Conservation (phyloP, 2,329 filamentous ascomycete genomes). For the Sordariomycetes sp. region DNA sequence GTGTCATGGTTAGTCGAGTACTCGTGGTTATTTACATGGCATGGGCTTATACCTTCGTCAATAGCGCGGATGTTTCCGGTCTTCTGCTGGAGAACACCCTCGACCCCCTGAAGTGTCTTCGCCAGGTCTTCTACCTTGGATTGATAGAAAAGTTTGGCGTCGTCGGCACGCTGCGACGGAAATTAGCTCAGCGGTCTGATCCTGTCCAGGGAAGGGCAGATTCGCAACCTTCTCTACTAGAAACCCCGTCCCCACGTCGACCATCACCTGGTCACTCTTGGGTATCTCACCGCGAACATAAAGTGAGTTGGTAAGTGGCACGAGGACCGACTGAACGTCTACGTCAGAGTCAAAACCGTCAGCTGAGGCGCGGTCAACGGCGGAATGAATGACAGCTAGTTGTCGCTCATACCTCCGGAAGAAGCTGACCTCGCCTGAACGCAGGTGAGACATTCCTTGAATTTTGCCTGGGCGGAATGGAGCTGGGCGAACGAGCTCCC, state of each 20-base stretch:
- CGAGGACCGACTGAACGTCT: conserved; percentile 51
- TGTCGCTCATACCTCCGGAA: conserved; percentile 14
- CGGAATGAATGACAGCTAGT: background rate
- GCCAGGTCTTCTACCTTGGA: conserved; percentile 38
- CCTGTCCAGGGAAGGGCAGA: background rate
- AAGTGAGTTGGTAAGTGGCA: conserved; percentile 88
- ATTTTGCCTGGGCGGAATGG: conserved; percentile 79
- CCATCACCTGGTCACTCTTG: conserved; percentile 63
- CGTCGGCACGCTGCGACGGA: conserved; percentile 30
- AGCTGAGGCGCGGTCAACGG: background rate
- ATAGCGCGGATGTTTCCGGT: conserved; percentile 73
- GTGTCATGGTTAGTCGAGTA: conserved; percentile 3
- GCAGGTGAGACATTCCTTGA: conserved; percentile 75
- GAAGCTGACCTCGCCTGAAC: conserved; percentile 37
- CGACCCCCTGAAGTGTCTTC: conserved; percentile 40
- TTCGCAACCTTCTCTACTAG: conserved; percentile 72
- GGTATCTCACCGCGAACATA: conserved; percentile 80
- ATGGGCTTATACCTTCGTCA: conserved; percentile 56
- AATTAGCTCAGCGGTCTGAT: conserved; percentile 1
- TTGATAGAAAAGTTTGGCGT: conserved; percentile 43
- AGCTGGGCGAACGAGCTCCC: conserved; percentile 83
- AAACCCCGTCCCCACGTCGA: conserved; percentile 90
- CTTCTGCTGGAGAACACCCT: conserved; percentile 52
- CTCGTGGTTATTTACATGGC: background rate
- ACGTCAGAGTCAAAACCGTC: background rate